Base-by-base conservation (phyloP, 257 asterid genomes). In the Penstemon eatonii region DNA sequence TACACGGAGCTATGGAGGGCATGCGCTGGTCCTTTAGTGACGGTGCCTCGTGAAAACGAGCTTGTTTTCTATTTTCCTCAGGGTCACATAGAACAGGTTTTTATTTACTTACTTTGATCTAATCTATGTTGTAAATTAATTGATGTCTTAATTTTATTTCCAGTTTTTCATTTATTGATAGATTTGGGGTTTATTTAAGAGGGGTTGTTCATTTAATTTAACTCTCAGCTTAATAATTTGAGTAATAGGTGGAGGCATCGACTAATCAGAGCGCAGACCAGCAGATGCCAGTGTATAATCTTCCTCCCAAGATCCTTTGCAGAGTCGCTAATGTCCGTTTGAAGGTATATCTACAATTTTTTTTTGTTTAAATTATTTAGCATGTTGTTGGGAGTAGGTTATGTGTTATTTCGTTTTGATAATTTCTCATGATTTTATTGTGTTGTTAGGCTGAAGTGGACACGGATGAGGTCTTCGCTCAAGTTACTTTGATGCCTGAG, bases 81-180 rank as follows among this genome's bases (percentile, higher is more conserved):
- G 85, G 99, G 99, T 40, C 99, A 93, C 82, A 83, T 90, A 50
- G 99, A 93, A 65, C 99, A 93, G 97, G 99, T 93, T 70, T 44
- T 6, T 5, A 13, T 11, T 5, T 4, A 18, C 41, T 5, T 4
- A 18, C 41, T 5, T 25, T 38, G 46, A 9, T 7, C 7, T 5
- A 11, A 2, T 45, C 18, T 37, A 5, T 15, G 13, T 18, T 9
- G 11, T 46, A n/a, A 10, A 4, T 18, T 2, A 42, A 15, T 52
- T 60, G 4, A 6, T 40, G 44, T n/a, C 36, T n/a, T 11, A 8
- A 18, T 3, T 8, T 50, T 2, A 18, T 4, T 42, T 53, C 46
- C 39, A 12, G 2, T 33, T 43, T 43, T 40, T 50, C 43, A 7
- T 52, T 6, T 1, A 9, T 54, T 33, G 42, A 36, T 25, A 12